Percentiles rank a stretch among this genome's conserved stretches.
phyloP scores from a whole-genome alignment of 257 asterid genomes.

The Anisodus acutangulus region DNA sequence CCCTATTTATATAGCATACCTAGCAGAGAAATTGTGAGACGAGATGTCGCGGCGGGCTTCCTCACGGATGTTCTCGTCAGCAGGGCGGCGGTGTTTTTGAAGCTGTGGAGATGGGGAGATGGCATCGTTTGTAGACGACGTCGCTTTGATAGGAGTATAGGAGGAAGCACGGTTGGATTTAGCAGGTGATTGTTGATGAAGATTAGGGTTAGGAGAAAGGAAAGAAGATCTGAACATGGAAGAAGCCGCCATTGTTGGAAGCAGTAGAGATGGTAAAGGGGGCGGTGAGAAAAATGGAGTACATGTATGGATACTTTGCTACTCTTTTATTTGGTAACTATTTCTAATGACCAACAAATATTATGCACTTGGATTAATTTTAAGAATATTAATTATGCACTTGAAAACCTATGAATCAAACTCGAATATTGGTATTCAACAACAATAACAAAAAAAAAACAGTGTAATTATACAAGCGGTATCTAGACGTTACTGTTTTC shows the following conservation, averaged over 20 bases:
- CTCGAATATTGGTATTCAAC: background rate
- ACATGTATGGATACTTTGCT: too few species aligned
- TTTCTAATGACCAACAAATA: background rate
- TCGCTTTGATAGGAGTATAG: constrained; percentile 38
- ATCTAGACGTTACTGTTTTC: too few species aligned
- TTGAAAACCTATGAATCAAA: background rate
- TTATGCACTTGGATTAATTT: too few species aligned
- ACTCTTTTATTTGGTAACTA: too few species aligned
- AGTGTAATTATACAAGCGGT: too few species aligned
- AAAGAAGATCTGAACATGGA: constrained; percentile 66
- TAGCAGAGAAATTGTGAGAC: constrained; percentile 72
- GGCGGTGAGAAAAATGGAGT: background rate
- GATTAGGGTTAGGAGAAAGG: constrained; percentile 50
- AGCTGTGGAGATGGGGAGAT: constrained; percentile 12
- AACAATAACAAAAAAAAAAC: too few species aligned
- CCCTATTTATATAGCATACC: constrained; percentile 34
- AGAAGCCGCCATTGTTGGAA: constrained; percentile 66
- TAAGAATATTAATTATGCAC: too few species aligned
- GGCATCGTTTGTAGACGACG: constrained; percentile 42
- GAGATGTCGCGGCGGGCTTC: constrained; percentile 76
- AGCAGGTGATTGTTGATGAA: constrained; percentile 40
- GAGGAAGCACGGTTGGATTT: constrained; percentile 13
- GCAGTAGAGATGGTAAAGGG: background rate
- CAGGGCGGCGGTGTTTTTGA: constrained; percentile 59
- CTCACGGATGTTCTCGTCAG: constrained; percentile 77